Conservation (phyloP, 192 early-diverging fungal species). For the Coemansia interrupta region DNA sequence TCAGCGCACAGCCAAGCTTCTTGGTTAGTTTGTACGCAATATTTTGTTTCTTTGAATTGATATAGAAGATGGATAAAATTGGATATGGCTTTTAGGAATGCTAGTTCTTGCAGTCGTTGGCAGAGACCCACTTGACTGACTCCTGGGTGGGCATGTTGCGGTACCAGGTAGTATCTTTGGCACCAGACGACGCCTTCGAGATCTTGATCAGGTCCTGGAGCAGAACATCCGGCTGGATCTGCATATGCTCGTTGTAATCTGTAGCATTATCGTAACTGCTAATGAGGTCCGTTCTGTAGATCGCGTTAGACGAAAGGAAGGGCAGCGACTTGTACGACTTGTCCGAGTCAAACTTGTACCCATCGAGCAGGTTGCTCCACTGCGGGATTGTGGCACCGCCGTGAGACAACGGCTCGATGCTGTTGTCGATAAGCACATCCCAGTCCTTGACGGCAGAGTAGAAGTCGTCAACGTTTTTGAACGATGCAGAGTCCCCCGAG, state of each 20-base stretch:
- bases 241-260: conserved; percentile 62
- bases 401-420: conserved; percentile 48
- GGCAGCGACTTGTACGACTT: conserved; percentile 25
- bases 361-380: conserved; percentile 35
- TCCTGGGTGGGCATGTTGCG: conserved; percentile 63
- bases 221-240: conserved; percentile 60
- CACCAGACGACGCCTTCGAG: conserved; percentile 48
- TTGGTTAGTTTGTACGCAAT: conserved; percentile 10
- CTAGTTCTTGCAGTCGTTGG: conserved; percentile 34
- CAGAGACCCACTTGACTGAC: conserved; percentile 53
- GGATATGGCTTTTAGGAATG: background rate
- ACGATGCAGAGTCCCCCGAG: conserved; percentile 21
- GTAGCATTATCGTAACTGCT: conserved; percentile 70
- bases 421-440: conserved; percentile 63
- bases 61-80: background rate
- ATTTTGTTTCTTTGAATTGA: conserved; percentile 9
- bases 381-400: conserved; percentile 56
- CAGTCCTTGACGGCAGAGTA: conserved; percentile 52
- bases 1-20: conserved; percentile 37
- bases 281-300: conserved; percentile 60
- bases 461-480: conserved; percentile 48
- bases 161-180: conserved; percentile 60
- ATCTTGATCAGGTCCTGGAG: conserved; percentile 54
- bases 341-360: conserved; percentile 21
- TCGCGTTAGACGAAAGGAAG: conserved; percentile 59